These are phyloP conservation scores for Volvox africanus DNA, from an alignment of 139 green algal genomes.

Conservation along the genomic window DNA sequence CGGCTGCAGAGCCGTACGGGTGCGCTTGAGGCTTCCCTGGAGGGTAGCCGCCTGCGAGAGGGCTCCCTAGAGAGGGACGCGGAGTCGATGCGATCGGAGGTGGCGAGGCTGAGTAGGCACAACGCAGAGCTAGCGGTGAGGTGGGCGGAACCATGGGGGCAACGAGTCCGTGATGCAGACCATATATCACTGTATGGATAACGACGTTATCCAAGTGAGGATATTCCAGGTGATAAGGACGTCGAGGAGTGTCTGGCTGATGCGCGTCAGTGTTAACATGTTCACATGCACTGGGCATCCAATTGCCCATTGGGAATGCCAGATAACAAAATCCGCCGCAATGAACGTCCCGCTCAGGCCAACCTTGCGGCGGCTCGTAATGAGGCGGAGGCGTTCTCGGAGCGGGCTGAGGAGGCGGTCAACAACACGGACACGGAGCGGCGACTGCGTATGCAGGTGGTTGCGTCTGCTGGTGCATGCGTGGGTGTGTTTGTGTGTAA, in stretches of 20 bases:
- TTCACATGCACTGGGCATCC: neutral
- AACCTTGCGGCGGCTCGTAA: neutral
- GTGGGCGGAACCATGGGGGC: neutral
- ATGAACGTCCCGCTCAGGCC: neutral
- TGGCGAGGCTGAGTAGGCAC: neutral
- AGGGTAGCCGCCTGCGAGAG: slow-evolving; percentile 31
- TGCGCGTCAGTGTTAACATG: neutral
- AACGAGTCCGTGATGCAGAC: neutral
- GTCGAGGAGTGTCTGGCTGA: neutral
- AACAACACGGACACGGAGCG: slow-evolving; percentile 4
- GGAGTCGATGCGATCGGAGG: slow-evolving; percentile 9
- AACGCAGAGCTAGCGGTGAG: slow-evolving; percentile 11
- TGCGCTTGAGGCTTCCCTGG: slow-evolving; percentile 37
- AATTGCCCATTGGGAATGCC: neutral
- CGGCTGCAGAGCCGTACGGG: slow-evolving; percentile 15
- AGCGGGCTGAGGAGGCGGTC: slow-evolving; percentile 19
- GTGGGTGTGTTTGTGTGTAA: neutral
- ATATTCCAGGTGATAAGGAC: neutral
- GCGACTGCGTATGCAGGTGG: slow-evolving; percentile 35
- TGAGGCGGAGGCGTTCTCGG: slow-evolving; percentile 12
- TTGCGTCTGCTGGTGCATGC: neutral
- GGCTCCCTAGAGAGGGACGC: neutral
- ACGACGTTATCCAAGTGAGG: neutral
- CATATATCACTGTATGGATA: neutral
- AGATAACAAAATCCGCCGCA: neutral